These are phyloP conservation scores for Pyrenula aspistea DNA, from an alignment of 495 filamentous ascomycete genomes.

Conservation along the genomic window DNA sequence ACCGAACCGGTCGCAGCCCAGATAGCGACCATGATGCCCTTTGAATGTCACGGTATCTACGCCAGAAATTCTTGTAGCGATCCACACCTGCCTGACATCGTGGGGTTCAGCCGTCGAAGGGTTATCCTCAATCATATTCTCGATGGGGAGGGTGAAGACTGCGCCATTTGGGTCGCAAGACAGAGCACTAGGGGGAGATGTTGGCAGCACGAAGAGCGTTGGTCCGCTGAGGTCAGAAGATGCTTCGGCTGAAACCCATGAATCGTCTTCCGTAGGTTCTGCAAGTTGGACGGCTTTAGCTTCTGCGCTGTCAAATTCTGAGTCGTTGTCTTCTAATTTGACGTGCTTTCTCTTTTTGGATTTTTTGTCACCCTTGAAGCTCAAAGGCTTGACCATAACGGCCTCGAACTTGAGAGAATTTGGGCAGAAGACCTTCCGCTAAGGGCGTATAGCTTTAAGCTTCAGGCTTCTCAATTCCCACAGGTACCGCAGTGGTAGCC, in stretches of 20 bases:
- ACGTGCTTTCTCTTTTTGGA: constrained; percentile 74
- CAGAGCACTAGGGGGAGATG: constrained; percentile 53
- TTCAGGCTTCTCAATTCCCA: too few species aligned
- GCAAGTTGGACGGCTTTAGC: constrained; percentile 17
- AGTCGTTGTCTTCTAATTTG: constrained; percentile 15
- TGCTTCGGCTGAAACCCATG: constrained; percentile 80
- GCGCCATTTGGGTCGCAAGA: constrained; percentile 76
- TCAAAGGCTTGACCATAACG: constrained; percentile 60
- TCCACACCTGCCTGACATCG: constrained; percentile 90
- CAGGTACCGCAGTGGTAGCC: too few species aligned
- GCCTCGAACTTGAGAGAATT: too few species aligned
- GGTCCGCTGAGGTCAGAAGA: constrained; percentile 71
- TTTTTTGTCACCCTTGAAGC: constrained; percentile 96
- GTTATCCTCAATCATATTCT: constrained; percentile 74
- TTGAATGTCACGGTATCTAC: constrained; percentile 76
- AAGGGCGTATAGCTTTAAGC: too few species aligned
- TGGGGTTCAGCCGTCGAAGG: constrained; percentile 77
- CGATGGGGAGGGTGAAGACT: constrained; percentile 65
- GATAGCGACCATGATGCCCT: constrained; percentile 71
- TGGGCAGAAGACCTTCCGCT: too few species aligned
- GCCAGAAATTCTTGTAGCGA: constrained; percentile 74
- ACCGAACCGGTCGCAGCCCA: constrained; percentile 75
- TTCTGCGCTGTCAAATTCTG: constrained; percentile 28
- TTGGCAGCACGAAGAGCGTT: constrained; percentile 67
- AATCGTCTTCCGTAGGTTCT: constrained; percentile 51